Evolutionary conservation across 2,329 filamentous ascomycete species (phyloP), one percentile per base, ranked within the genome.

Genomic region (Clonostachys rosea): DNA sequence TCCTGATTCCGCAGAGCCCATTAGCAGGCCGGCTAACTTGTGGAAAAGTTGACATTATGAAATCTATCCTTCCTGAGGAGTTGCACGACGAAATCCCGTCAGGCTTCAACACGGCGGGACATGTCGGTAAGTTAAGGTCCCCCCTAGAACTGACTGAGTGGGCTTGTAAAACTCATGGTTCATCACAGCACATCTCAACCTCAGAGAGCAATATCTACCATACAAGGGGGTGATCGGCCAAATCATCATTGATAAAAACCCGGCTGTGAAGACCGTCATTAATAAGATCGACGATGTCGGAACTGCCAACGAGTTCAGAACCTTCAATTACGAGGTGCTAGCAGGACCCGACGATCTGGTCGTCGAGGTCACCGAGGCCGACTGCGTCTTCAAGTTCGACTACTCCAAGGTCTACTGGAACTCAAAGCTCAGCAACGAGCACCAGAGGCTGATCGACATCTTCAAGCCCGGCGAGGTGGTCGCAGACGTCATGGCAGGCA

Each of bases 391-490:
- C 71, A 76, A 77, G 47, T 97, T 99, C 66, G 89, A 99, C 71
- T 99, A 95, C 66, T 82, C 87, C 52, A 95, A 95, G 57, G 94
- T 99, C 5, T 99, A 99, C 75, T 99, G 92, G 92, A 99, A 99
- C 69, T 91, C 84, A 59, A 84, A 92, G 55, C 80, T 99, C 13
- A 86, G 95, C 59, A 88, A 84, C 1, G 94, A 99, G 67, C 94
- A 99, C 67, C 83, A 86, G 53, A 79, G 94, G 4, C 73, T 97
- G 14, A 82, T 92, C 49, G 72, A 78, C 45, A 69, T 85, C 47
- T 96, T 97, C 72, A 71, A 81, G 47, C 83, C 87, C 7, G 91
- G 94, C 37, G 88, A 97, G 60, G 91, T 91, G 5, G 88, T 97
- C 2, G 94, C 87, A 70, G 94, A 99, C 66, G 87, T 96, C 54